Evolutionary conservation across 805 yeast genomes (phyloP), one percentile per base, ranked within the genome.

Genomic region (Saturnispora mendoncae): DNA sequence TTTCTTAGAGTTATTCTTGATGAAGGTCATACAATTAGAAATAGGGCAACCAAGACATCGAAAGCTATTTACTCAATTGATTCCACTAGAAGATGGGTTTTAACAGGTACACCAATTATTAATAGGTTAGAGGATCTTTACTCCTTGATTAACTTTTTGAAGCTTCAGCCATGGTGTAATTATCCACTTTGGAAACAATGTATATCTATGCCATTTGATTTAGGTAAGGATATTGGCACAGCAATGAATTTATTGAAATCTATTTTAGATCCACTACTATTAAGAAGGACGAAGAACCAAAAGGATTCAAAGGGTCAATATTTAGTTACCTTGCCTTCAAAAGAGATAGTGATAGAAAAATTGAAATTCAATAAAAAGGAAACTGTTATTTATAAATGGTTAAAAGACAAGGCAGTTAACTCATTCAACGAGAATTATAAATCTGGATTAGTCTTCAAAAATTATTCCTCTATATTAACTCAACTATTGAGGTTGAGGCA

Each of bases 81-180:
- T 8, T 76, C 84, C 51, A 65, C 68, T 15, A 67, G 92, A 37
- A 76, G 76, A 46, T 88, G 97, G 97, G 68, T 82, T 3, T 65
- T 90, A 36, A 86, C 97, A 0, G 97, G 97, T 6, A 88, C 97
- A 0, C 97, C 97, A 0, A 84, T 88, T 23, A 82, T 87, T 30
- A 88, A 88, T 58, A 65, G 88, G 47, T 65, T 90, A 8, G 97
- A 90, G 57, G 97, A 90, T 57, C 61, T 90, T 36, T 88, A 74
- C 55, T 80, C 94, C 5, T 60, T 87, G 37, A 74, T 87, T 14
- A 76, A 77, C 49, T 90, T 80, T 52, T 61, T 90, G 36, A 68
- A 77, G 33, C 61, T 88, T n/a, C 85, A 84, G 50, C 97, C 97
- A 1, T 90, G 97, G 97, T 68, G 79, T 30, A 81, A 82, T 50